Conservation (phyloP, 352 stramenopile genomes). For the Phytophthora agathidicida region DNA sequence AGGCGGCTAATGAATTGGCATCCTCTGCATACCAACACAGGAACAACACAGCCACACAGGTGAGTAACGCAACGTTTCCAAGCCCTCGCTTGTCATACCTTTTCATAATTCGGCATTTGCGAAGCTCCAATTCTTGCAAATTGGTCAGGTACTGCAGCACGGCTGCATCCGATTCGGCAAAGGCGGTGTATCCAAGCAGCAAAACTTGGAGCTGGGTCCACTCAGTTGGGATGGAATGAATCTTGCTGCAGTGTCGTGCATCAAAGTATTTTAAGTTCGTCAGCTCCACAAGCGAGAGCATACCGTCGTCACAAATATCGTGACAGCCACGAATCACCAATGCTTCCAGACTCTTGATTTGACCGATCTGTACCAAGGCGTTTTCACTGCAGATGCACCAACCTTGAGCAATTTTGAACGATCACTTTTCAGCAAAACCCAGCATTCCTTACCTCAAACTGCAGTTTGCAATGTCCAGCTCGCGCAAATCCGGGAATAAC, state of each 20-base stretch:
- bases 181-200: constrained; percentile 62
- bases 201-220: constrained; percentile 66
- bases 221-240: constrained; percentile 54
- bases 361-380: constrained; percentile 38
- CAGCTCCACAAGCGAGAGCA: constrained; percentile 37
- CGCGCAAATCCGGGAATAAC: constrained; percentile 42
- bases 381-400: constrained; percentile 31
- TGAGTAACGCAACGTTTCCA: no score
- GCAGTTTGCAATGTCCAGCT: constrained; percentile 67
- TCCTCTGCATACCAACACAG: constrained; percentile 34
- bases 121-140: constrained; percentile 69
- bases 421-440: background rate
- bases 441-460: constrained; percentile 41
- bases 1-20: constrained; percentile 78
- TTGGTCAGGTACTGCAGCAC: constrained; percentile 58
- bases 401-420: background rate
- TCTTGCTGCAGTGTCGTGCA: constrained; percentile 63
- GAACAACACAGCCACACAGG: background rate
- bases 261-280: constrained; percentile 66
- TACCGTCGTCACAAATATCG: constrained; percentile 39
- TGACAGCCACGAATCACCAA: constrained; percentile 57
- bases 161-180: constrained; percentile 65
- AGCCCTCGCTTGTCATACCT: no score
- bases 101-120: constrained; percentile 71
- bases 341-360: constrained; percentile 40